Conservation (phyloP, 23 red algal genomes). For the Gracilaria vermiculophylla region DNA sequence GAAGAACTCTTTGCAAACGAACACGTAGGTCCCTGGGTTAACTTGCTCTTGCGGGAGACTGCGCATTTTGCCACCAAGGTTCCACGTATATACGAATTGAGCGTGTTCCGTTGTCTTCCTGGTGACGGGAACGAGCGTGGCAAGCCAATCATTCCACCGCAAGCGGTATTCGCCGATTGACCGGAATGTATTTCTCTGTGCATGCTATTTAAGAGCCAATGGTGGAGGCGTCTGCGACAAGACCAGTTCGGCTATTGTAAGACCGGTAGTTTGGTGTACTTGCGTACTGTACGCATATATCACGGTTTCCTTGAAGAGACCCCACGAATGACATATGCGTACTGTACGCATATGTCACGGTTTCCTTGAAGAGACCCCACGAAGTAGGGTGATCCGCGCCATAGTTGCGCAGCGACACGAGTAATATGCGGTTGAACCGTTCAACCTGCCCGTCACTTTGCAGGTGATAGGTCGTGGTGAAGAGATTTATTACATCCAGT, state of each 20-base stretch:
- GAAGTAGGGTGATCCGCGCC: neutral
- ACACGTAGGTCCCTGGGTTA: neutral
- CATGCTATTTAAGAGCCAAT: neutral
- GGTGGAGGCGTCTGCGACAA: neutral
- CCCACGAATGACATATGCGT: too few species aligned
- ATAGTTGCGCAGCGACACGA: neutral
- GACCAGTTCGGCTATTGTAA: neutral
- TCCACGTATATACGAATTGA: neutral
- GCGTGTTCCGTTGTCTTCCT: neutral
- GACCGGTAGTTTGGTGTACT: too few species aligned
- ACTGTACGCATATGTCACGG: too few species aligned
- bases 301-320: too few species aligned
- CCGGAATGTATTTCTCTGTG: too few species aligned
- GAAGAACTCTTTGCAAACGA: neutral
- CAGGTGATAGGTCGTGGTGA: slow-evolving; percentile 15
- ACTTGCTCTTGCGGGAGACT: neutral
- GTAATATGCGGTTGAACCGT: slow-evolving; percentile 25
- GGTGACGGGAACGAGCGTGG: neutral
- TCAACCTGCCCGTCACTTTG: slow-evolving; percentile 28
- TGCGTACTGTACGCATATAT: too few species aligned
- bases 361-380: too few species aligned
- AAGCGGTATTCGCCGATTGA: too few species aligned
- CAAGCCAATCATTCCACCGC: neutral
- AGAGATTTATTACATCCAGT: neutral
- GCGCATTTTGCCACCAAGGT: neutral